A percentile compares a stretch with the other conserved stretches of the same genome.
These are phyloP conservation scores for Cyclotella cryptica DNA, from an alignment of 108 stramenopile species.

Conservation along the genomic window DNA sequence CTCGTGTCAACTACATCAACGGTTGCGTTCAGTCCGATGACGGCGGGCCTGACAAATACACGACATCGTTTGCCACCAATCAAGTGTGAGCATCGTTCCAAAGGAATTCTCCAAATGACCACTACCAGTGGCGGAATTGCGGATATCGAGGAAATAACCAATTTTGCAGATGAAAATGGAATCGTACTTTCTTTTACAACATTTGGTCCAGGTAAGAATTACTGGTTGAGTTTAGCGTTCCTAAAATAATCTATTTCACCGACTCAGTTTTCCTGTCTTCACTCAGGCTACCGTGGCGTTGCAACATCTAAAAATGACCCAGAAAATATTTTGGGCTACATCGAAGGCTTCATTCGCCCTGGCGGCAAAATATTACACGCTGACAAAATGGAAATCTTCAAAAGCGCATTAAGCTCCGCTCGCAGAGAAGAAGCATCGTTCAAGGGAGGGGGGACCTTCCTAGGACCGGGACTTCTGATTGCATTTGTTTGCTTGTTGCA, in stretches of 20 bases:
- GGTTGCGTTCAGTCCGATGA: no score
- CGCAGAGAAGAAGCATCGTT: slow-evolving; percentile 47
- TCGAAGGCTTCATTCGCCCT: slow-evolving; percentile 83
- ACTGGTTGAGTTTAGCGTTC: not conserved
- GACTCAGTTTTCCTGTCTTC: not conserved
- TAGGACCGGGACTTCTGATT: slow-evolving; percentile 75
- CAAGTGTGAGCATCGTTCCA: no score
- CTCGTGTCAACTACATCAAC: no score
- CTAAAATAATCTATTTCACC: not conserved
- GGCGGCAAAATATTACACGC: slow-evolving; percentile 71
- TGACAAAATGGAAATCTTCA: slow-evolving; percentile 87
- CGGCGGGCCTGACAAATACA: no score
- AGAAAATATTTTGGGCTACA: slow-evolving; percentile 72
- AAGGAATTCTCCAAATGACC: no score
- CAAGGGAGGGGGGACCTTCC: slow-evolving; percentile 58
- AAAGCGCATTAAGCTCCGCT: slow-evolving; percentile 53
- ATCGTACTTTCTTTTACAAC: slow-evolving; percentile 67
- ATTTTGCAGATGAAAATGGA: slow-evolving; percentile 49
- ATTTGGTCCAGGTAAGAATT: slow-evolving; percentile 54
- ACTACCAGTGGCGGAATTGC: not conserved
- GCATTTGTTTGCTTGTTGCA: slow-evolving; percentile 74
- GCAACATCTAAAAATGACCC: slow-evolving; percentile 66
- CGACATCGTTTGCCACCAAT: no score
- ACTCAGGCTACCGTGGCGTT: slow-evolving; percentile 67
- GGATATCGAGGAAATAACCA: slow-evolving; percentile 43